Percentiles rank a stretch among this genome's conserved stretches.
phyloP scores from a whole-genome alignment of 2,329 filamentous ascomycete species.

The Xylariaceae sp. region DNA sequence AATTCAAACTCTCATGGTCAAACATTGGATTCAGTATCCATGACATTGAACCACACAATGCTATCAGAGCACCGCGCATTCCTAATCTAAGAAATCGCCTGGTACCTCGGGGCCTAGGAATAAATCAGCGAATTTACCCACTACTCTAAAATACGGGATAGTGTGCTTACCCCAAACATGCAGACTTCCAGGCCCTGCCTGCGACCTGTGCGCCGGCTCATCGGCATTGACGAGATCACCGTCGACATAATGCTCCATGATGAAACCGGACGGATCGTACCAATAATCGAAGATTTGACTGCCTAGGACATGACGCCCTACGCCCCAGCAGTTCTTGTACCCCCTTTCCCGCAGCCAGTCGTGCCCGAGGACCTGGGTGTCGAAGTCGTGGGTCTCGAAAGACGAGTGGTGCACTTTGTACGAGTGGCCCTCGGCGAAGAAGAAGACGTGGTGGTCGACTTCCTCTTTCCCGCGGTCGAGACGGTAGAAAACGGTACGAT shows the following conservation, averaged over 20 bases:
- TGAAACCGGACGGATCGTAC: conserved; percentile 60
- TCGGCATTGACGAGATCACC: conserved; percentile 60
- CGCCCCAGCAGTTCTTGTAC: conserved; percentile 65
- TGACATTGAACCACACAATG: too few relatives aligned
- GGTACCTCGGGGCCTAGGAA: conserved; percentile 26
- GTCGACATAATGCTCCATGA: conserved; percentile 68
- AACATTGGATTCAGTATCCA: too few relatives aligned
- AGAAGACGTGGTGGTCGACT: conserved; percentile 51
- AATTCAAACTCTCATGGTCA: too few relatives aligned
- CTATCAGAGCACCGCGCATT: background rate
- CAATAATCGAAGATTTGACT: conserved; percentile 72
- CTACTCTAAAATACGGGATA: background rate
- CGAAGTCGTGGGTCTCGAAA: conserved; percentile 69
- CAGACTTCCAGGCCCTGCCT: conserved; percentile 39
- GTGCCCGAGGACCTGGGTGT: conserved; percentile 66
- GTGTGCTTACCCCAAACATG: conserved; percentile 41
- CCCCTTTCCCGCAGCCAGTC: conserved; percentile 62
- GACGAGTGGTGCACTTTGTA: conserved; percentile 63
- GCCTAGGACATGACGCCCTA: conserved; percentile 66
- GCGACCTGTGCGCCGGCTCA: conserved; percentile 42
- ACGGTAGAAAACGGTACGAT: conserved; percentile 44
- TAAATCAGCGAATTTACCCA: conserved; percentile 3
- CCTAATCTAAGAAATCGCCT: conserved; percentile 22
- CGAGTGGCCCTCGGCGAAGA: conserved; percentile 44
- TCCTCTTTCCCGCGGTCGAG: conserved; percentile 40